A percentile compares a stretch with the other conserved stretches of the same genome.
Evolutionary conservation across 768 basidiomycete species (phyloP).

Genomic region (Pleurotus giganteus): DNA sequence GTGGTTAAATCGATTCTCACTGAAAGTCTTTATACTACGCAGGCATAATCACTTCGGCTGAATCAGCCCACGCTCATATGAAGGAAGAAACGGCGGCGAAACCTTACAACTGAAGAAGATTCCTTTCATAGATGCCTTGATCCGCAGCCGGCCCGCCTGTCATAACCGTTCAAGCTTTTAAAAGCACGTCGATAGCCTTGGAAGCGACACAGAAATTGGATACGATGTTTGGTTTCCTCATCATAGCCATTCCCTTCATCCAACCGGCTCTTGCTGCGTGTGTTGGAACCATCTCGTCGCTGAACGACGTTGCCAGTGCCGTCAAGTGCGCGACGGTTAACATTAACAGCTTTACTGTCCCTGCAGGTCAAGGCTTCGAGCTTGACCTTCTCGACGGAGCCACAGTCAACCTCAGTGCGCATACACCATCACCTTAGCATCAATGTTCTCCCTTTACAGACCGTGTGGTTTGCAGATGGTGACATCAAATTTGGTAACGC

Average conservation of each 20-base stretch:
- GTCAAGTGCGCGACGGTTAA: conserved; percentile 56
- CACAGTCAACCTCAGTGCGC: conserved; percentile 58
- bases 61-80: too few relatives aligned
- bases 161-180: not conserved
- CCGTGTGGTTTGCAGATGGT: too few relatives aligned
- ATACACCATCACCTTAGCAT: not conserved
- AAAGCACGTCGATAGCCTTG: too few relatives aligned
- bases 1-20: too few relatives aligned
- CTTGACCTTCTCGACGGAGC: conserved; percentile 45
- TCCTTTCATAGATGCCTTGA: too few relatives aligned
- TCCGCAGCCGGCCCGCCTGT: too few relatives aligned
- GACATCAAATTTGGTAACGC: conserved; percentile 53
- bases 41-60: too few relatives aligned
- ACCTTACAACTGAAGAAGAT: too few relatives aligned
- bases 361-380: conserved; percentile 48
- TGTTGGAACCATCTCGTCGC: conserved; percentile 51
- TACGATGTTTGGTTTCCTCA: not conserved
- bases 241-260: conserved; percentile 4
- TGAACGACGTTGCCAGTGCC: conserved; percentile 46
- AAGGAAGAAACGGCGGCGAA: too few relatives aligned
- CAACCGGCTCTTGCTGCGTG: conserved; percentile 28
- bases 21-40: too few relatives aligned
- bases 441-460: too few relatives aligned
- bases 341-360: conserved; percentile 55
- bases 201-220: too few relatives aligned